These are phyloP conservation scores for Neurospora sp. DNA, from an alignment of 495 filamentous ascomycete species.

Conservation along the genomic window DNA sequence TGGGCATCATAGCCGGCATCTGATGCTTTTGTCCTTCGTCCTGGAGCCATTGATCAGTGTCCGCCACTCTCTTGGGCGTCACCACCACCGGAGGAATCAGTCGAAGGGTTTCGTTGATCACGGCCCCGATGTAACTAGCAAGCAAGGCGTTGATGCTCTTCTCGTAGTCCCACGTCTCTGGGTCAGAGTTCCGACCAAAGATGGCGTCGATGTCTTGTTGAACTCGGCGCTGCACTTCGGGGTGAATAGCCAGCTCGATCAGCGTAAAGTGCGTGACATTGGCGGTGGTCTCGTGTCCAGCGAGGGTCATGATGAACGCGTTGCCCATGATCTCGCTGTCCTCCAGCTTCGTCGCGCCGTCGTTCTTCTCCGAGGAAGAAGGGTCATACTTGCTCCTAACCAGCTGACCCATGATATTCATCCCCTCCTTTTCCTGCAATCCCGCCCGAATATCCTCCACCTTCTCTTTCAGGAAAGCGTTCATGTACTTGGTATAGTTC, in stretches of 20 bases:
- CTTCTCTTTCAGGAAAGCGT: constrained; percentile 48
- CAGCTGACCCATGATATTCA: constrained; percentile 56
- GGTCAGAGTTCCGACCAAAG: constrained; percentile 35
- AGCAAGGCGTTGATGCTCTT: constrained; percentile 43
- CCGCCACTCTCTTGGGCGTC: constrained; percentile 49
- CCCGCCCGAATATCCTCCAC: constrained; percentile 38
- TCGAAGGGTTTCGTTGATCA: constrained; percentile 59
- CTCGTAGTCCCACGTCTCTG: constrained; percentile 53
- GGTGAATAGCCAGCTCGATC: constrained; percentile 49
- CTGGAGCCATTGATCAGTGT: constrained; percentile 30
- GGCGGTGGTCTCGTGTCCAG: constrained; percentile 64
- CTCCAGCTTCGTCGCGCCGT: constrained; percentile 18
- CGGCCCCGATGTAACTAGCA: constrained; percentile 51
- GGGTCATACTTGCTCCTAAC: constrained; percentile 35
- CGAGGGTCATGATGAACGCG: constrained; percentile 60
- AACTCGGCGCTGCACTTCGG: constrained; percentile 43
- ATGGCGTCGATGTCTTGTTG: constrained; percentile 52
- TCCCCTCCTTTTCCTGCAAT: constrained; percentile 32
- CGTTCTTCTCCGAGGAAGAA: constrained; percentile 3
- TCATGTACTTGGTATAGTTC: constrained; percentile 56
- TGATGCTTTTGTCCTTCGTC: constrained; percentile 33
- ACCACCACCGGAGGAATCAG: constrained; percentile 49
- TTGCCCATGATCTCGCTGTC: constrained; percentile 58
- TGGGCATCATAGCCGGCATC: constrained; percentile 39
- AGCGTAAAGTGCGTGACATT: constrained; percentile 55